Evolutionary conservation across 2,329 filamentous ascomycete species (phyloP).

Genomic region (Ophiocordyceps camponoti-rufipedis): DNA sequence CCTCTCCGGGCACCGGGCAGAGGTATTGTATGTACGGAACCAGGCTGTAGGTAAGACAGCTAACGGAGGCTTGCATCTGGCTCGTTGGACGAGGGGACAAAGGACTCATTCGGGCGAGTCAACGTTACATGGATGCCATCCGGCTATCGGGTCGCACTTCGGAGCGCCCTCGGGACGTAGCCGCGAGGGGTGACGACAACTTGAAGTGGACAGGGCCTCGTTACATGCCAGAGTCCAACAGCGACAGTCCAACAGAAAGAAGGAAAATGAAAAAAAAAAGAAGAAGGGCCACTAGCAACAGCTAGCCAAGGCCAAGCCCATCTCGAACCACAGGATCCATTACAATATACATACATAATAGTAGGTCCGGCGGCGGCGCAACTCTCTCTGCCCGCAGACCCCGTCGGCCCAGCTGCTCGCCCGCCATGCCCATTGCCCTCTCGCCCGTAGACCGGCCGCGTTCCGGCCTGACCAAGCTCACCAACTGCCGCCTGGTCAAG

Average conservation of each 20-base stretch:
- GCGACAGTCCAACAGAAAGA: not conserved
- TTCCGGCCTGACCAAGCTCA: constrained; percentile 63
- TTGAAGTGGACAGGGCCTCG: not conserved
- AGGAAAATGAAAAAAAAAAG: too few species aligned
- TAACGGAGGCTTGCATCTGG: not conserved
- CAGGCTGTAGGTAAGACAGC: not conserved
- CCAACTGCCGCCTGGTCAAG: constrained; percentile 65
- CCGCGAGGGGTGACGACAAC: not conserved
- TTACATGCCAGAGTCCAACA: not conserved
- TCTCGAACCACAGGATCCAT: not conserved
- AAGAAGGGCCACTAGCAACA: too few species aligned
- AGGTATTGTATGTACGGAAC: too few species aligned
- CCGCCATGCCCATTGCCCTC: constrained; percentile 29
- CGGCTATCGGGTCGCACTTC: not conserved
- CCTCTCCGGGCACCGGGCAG: too few species aligned
- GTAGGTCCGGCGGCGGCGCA: not conserved
- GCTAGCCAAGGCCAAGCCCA: not conserved
- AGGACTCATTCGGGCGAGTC: constrained; percentile 1
- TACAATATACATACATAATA: not conserved
- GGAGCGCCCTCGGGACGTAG: not conserved
- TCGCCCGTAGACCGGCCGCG: constrained; percentile 16
- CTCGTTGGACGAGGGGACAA: not conserved
- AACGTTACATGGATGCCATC: constrained; percentile 4
- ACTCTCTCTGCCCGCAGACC: not conserved
- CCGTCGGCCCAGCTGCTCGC: not conserved